These are phyloP conservation scores for Chlorella sp. DNA, from an alignment of 139 green algal species.

Conservation along the genomic window DNA sequence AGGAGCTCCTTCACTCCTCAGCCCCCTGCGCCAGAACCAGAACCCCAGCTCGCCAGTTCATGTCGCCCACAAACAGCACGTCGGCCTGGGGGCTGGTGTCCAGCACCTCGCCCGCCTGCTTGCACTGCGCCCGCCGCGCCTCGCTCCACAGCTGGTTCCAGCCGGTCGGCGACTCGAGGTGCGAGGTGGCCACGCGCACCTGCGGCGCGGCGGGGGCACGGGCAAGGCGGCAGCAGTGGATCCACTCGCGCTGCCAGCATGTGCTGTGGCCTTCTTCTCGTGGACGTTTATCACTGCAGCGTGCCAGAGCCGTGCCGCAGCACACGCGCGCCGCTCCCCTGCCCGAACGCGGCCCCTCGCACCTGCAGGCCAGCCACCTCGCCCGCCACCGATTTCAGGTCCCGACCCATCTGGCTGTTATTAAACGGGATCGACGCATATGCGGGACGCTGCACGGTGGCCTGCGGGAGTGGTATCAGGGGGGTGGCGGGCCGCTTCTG, in stretches of 20 bases:
- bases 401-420: too few relatives aligned
- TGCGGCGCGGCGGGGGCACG: too few relatives aligned
- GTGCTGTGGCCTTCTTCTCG: too few relatives aligned
- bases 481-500: too few relatives aligned
- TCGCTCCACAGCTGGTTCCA: constrained; percentile 26
- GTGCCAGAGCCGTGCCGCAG: too few relatives aligned
- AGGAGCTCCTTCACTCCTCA: not conserved
- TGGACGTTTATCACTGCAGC: too few relatives aligned
- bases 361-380: constrained; percentile 20
- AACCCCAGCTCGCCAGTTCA: constrained; percentile 50
- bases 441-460: too few relatives aligned
- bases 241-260: too few relatives aligned
- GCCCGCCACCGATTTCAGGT: constrained; percentile 22
- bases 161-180: constrained; percentile 60
- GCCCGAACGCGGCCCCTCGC: constrained; percentile 52
- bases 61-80: constrained; percentile 51
- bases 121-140: constrained; percentile 34
- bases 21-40: not conserved
- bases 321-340: too few relatives aligned
- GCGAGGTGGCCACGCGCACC: constrained; percentile 52
- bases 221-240: too few relatives aligned
- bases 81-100: constrained; percentile 9
- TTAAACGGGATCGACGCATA: too few relatives aligned
- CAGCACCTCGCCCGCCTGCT: constrained; percentile 30
- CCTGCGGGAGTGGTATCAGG: too few relatives aligned